Evolutionary conservation across 2,329 filamentous ascomycete species (phyloP), one percentile per base, ranked within the genome.

Genomic region (Helotiales sp.): DNA sequence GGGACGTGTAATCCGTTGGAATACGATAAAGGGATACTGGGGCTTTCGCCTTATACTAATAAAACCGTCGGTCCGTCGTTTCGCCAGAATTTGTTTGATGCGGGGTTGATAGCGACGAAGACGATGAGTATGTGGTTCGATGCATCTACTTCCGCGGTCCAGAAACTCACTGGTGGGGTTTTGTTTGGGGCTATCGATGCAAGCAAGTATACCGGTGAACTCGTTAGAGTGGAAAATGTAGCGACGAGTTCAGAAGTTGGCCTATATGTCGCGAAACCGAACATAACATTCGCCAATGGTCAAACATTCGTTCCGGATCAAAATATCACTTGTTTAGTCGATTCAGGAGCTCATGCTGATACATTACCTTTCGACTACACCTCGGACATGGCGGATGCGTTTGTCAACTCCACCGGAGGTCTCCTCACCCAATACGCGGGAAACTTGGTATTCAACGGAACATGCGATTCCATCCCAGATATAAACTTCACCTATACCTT

Each of bases 51-150:
- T 5, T 69, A 64, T 54, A 64, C 64, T 29, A 61, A 59, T 46
- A 69, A 62, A 2, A 51, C 61, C 2, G 19, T 25, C 2, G 68
- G 69, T 2, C 71, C 72, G 0, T 66, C 65, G 4, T 63, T 74
- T 54, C 67, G 72, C 29, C 67, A 71, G 47, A 66, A 72, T 46
- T 67, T 74, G 2, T 68, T 69, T 12, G 60, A 71, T 27, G 53
- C 60, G 5, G 70, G 70, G 1, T 48, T 55, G 19, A 69, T 73
- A 42, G 62, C 58, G 5, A 66, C 66, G 22, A 60, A 67, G 19
- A 70, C 72, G 7, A 66, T 70, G 63, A 61, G 61, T 5, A 68
- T 73, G 65, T 74, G 72, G 71, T 72, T 74, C 59, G 70, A 73
- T 53, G 61, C 67, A 50, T 60, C 66, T 9, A 64, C 67, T 6